Percentiles rank a stretch among this genome's conserved stretches.
Evolutionary conservation across 495 filamentous ascomycete species (phyloP).

Genomic region (Penicillium canariense): DNA sequence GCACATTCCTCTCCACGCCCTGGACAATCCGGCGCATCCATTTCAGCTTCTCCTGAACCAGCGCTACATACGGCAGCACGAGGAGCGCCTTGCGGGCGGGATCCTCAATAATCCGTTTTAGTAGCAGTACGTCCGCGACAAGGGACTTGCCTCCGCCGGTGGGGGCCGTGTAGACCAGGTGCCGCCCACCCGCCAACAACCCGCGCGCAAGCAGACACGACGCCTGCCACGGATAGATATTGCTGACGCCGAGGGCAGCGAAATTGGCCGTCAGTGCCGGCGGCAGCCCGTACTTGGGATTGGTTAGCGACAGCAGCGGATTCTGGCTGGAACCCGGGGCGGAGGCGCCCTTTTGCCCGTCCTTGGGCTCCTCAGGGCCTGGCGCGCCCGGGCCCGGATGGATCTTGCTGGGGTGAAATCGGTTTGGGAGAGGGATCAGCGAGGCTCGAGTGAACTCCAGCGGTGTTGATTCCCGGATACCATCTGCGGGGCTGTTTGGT

Average conservation of each 20-base stretch:
- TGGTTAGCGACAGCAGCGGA: slow-evolving; percentile 59
- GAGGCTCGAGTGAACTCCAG: slow-evolving; percentile 27
- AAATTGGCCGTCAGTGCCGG: slow-evolving; percentile 62
- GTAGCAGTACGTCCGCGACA: slow-evolving; percentile 71
- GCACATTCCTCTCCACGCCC: slow-evolving; percentile 52
- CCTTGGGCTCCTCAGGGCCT: slow-evolving; percentile 39
- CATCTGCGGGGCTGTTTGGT: slow-evolving; percentile 8
- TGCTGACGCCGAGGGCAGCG: slow-evolving; percentile 57
- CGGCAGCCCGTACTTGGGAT: slow-evolving; percentile 65
- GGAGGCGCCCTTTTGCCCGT: slow-evolving; percentile 37
- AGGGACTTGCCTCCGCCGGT: slow-evolving; percentile 82
- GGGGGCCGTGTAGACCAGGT: slow-evolving; percentile 81
- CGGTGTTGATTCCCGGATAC: slow-evolving; percentile 22
- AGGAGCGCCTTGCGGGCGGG: slow-evolving; percentile 67
- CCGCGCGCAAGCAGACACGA: slow-evolving; percentile 69
- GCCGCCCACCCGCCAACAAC: slow-evolving; percentile 61
- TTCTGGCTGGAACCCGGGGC: slow-evolving; percentile 54
- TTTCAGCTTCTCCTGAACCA: slow-evolving; percentile 79
- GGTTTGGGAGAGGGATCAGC: slow-evolving; percentile 25
- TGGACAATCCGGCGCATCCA: slow-evolving; percentile 71
- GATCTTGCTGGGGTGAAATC: slow-evolving; percentile 42
- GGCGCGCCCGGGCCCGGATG: slow-evolving; percentile 23
- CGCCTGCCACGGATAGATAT: slow-evolving; percentile 83
- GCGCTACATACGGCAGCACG: slow-evolving; percentile 78
- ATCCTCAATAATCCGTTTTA: slow-evolving; percentile 67